These are phyloP conservation scores for Dendrobium huoshanense DNA, from an alignment of 106 monocot genomes.

Conservation along the genomic window DNA sequence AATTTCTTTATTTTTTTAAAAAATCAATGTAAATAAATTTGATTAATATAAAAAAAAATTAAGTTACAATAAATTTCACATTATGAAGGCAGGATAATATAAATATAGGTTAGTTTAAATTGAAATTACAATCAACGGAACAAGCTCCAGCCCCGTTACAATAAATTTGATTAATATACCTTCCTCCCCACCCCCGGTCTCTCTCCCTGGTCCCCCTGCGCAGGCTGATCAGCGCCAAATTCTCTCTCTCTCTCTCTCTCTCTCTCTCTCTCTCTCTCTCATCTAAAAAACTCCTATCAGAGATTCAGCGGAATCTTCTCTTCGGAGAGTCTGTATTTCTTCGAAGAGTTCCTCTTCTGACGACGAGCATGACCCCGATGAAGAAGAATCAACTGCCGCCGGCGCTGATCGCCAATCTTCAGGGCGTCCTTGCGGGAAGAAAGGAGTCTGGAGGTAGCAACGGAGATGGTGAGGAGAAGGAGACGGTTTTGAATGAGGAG, in stretches of 20 bases:
- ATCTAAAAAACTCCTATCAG: not conserved
- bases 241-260: not conserved
- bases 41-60: too few species aligned
- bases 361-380: constrained; percentile 18
- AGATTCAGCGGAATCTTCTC: not conserved
- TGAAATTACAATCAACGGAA: too few species aligned
- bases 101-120: too few species aligned
- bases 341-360: constrained; percentile 3
- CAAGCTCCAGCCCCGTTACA: not conserved
- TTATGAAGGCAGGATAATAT: too few species aligned
- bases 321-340: not conserved
- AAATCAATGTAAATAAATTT: too few species aligned
- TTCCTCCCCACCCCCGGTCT: not conserved
- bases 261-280: constrained; percentile 1
- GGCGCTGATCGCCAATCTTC: constrained; percentile 78
- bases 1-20: too few species aligned
- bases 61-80: too few species aligned
- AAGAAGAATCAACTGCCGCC: constrained; percentile 37
- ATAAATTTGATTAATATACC: too few species aligned
- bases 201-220: too few species aligned
- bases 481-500: constrained; percentile 2
- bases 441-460: constrained; percentile 14
- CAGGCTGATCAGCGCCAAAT: not conserved
- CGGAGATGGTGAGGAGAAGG: constrained; percentile 5
- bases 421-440: constrained; percentile 57